Base-by-base conservation (phyloP, 305 asterid species). In the Plantago rigida region DNA sequence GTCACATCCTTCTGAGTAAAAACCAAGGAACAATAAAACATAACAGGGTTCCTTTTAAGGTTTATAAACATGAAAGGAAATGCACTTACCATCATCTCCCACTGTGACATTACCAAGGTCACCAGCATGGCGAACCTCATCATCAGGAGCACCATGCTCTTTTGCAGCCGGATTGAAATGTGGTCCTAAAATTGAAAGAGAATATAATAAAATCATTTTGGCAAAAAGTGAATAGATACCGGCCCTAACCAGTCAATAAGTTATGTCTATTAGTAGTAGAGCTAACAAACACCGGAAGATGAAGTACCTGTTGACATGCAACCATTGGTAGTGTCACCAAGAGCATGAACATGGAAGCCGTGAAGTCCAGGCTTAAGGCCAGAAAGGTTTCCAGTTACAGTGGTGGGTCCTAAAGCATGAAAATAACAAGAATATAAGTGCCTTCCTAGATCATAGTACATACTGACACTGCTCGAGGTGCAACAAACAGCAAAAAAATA, bases 251-350 rank as follows among this genome's bases (percentile, higher is more conserved):
- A 55, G 53, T 52, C 39, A 55, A 46, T 39, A 57, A 62, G 46
- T 51, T 36, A 6, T 44, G 19, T 12, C 3, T 26, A 59, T 0
- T 22, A 4, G 61, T 13, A 41, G 46, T 42, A 67, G 45, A 71
- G 44, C 48, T 0, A 48, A 58, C 53, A 69, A 59, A 44, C 34
- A 66, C 1, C 1, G 4, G 41, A 39, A 24, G 64, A 56, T 19
- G 56, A 47, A 58, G 81, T 79, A 91, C 98, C 98, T n/a, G 95
- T 91, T 52, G 96, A 91, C 93, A 86, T 60, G 66, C 96, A 91
- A 29, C 96, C 96, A 12, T 91, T 91, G 73, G 96, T 91, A 56
- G 96, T 91, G 87, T 91, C 96, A 66, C 98, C 96, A 69, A 88
- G 94, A 64, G 98, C 94, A 52, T 91, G 95, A 44, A 88, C 93